A percentile compares a stretch with the other conserved stretches of the same genome.
phyloP scores from a whole-genome alignment of 805 yeast species.

The Kazachstania bromeliacearum region DNA sequence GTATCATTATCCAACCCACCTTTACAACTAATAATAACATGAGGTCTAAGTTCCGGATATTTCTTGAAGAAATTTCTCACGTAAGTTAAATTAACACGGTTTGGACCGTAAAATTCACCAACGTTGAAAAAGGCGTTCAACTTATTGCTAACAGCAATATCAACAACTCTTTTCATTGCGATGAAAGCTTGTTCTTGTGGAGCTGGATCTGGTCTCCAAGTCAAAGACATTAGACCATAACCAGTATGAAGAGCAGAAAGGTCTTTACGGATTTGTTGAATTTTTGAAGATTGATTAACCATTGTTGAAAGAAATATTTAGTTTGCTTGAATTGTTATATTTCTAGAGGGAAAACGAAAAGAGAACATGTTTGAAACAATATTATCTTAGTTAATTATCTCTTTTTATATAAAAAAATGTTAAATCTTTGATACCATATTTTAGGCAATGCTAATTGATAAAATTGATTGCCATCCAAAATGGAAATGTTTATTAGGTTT shows the following conservation, averaged over 20 bases:
- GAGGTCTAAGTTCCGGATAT: conserved; percentile 45
- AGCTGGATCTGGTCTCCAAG: conserved; percentile 54
- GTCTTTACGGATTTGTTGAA: conserved; percentile 11
- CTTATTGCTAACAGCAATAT: conserved; percentile 24
- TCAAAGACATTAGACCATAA: conserved; percentile 73
- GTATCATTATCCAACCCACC: conserved; percentile 41
- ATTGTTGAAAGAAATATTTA: too few species aligned
- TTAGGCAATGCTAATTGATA: too few species aligned
- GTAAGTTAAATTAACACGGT: conserved; percentile 43
- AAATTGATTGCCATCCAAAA: not conserved
- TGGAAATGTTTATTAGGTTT: too few species aligned
- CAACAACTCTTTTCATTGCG: conserved; percentile 43
- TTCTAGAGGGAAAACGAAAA: too few species aligned
- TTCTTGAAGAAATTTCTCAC: conserved; percentile 46
- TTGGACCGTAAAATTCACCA: conserved; percentile 69
- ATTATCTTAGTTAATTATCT: too few species aligned
- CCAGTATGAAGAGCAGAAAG: conserved; percentile 33
- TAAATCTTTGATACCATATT: too few species aligned
- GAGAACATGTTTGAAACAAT: too few species aligned
- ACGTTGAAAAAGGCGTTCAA: conserved; percentile 49
- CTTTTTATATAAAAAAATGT: too few species aligned
- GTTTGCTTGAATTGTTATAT: too few species aligned
- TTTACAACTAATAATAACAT: conserved; percentile 56
- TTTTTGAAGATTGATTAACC: too few species aligned
- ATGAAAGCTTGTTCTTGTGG: conserved; percentile 45